Conservation (phyloP, 768 basidiomycete genomes). For the Agaricus subrufescens region DNA sequence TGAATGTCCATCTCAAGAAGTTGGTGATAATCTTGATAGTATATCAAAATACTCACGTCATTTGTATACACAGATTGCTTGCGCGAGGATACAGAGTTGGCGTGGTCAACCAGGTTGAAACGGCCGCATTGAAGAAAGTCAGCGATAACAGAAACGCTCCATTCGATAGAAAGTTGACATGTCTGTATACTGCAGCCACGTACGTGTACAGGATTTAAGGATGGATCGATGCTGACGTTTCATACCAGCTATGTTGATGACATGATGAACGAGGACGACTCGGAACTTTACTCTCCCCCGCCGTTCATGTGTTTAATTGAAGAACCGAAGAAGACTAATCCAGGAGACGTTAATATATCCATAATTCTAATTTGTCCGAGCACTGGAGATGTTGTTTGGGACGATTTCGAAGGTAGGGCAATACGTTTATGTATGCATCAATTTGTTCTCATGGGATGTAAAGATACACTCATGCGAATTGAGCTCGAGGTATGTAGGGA, state of each 20-base stretch:
- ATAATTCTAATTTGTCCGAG: slow-evolving; percentile 79
- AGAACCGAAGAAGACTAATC: slow-evolving; percentile 31
- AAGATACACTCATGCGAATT: slow-evolving; percentile 78
- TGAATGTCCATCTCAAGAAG: slow-evolving; percentile 75
- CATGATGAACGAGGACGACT: slow-evolving; percentile 62
- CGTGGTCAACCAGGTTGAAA: slow-evolving; percentile 78
- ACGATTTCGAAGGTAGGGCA: slow-evolving; percentile 73
- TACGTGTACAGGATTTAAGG: slow-evolving; percentile 32
- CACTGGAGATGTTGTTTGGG: slow-evolving; percentile 93
- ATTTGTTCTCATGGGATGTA: neutral
- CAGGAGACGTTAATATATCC: slow-evolving; percentile 48
- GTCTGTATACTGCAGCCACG: slow-evolving; percentile 87
- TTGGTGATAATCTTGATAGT: slow-evolving; percentile 21
- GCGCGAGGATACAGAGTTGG: slow-evolving; percentile 81
- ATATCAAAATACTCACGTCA: neutral
- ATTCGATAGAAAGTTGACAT: slow-evolving; percentile 70
- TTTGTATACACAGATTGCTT: slow-evolving; percentile 42
- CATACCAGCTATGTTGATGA: slow-evolving; percentile 73
- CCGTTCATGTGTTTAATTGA: slow-evolving; percentile 73
- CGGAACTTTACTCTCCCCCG: slow-evolving; percentile 52
- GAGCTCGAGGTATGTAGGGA: slow-evolving; percentile 70
- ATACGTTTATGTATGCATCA: neutral
- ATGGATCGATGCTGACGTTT: neutral
- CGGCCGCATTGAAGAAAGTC: slow-evolving; percentile 84
- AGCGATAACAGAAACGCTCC: slow-evolving; percentile 69